Evolutionary conservation across 225 moss, liverwort and hornwort genomes (phyloP).

Genomic region (Polytrichum formosum): DNA sequence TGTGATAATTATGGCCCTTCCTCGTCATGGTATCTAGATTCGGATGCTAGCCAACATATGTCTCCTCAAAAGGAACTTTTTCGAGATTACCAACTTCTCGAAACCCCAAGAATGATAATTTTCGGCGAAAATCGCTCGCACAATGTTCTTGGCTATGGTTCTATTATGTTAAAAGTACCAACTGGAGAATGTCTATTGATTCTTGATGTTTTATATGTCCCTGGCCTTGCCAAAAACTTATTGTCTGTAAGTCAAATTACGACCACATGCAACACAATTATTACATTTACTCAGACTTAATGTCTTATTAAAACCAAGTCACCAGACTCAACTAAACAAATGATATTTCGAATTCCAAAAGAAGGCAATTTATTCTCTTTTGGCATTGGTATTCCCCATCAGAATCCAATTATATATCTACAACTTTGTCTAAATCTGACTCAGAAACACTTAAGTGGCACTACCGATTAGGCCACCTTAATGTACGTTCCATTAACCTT

Average conservation of each 20-base stretch:
- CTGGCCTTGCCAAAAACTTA: neutral
- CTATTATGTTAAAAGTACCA: neutral
- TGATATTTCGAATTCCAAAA: neutral
- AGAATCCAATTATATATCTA: neutral
- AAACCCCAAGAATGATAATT: neutral
- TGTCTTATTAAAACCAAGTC: neutral
- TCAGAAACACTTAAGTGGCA: neutral
- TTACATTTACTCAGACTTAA: neutral
- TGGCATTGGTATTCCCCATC: neutral
- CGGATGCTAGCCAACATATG: slow-evolving; percentile 1
- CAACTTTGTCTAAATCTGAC: neutral
- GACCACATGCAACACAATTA: neutral
- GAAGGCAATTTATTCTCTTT: slow-evolving; percentile 1
- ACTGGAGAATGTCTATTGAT: neutral
- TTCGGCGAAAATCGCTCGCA: neutral
- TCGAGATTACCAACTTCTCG: neutral
- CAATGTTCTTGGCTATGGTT: neutral
- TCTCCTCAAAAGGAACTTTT: neutral
- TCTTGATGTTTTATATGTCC: neutral
- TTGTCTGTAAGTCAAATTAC: neutral
- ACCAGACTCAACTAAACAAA: neutral
- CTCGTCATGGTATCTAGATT: neutral
- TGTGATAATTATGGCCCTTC: neutral
- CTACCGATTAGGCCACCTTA: neutral
- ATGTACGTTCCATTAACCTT: too few relatives aligned